A percentile compares a stretch with the other conserved stretches of the same genome.
Evolutionary conservation across 2,329 filamentous ascomycete species (phyloP).

Genomic region (Sclerotinia spermophila): DNA sequence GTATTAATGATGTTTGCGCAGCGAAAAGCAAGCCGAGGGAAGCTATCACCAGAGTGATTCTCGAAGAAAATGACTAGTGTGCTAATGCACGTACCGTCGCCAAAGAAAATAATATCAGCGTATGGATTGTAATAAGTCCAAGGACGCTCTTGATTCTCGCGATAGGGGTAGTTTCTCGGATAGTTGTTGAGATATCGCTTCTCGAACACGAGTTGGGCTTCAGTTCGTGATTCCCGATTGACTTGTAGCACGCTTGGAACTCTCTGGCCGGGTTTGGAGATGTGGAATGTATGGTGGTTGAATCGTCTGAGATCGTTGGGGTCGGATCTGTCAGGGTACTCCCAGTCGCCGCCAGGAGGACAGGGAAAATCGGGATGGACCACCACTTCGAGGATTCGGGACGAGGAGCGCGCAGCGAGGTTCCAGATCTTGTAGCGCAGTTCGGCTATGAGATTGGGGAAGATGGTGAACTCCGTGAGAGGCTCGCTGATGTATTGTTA

Average conservation of each 20-base stretch:
- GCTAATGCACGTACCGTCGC: not conserved
- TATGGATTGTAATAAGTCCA: not conserved
- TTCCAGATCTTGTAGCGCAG: not conserved
- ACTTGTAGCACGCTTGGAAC: not conserved
- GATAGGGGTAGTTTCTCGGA: not conserved
- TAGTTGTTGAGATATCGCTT: not conserved
- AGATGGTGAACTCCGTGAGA: not conserved
- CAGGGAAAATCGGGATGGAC: not conserved
- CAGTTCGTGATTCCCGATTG: not conserved
- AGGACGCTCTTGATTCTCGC: not conserved
- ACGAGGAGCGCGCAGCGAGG: not conserved
- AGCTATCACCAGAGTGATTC: not conserved
- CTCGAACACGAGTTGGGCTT: not conserved
- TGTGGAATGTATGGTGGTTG: not conserved
- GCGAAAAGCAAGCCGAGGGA: not conserved
- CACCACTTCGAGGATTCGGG: not conserved
- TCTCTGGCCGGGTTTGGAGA: not conserved
- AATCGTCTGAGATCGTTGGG: not conserved
- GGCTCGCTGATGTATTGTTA: not conserved
- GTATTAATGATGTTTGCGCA: not conserved
- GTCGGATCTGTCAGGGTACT: rapidly evolving
- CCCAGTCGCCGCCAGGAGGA: rapidly evolving
- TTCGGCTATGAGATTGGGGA: not conserved
- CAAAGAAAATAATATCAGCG: not conserved
- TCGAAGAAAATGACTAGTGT: not conserved